Base-by-base conservation (phyloP, 352 stramenopile genomes). In the Pythium phragmiticola region DNA sequence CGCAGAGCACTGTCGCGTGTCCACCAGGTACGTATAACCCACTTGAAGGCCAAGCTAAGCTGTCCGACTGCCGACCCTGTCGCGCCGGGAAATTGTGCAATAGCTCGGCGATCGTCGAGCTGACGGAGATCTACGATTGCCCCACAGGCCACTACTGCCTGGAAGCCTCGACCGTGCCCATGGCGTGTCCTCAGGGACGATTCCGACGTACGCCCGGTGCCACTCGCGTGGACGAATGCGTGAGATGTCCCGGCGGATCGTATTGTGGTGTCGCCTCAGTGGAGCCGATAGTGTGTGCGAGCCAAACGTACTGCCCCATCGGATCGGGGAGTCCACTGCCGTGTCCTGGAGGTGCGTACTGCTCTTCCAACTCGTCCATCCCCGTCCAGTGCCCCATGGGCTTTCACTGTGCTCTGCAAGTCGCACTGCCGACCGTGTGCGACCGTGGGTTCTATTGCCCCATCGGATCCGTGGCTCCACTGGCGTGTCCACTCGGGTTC, bases 401-500 rank as follows among this genome's bases (percentile, higher is more conserved):
- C 0, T 96, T 80, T 49, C 94, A 87, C 36, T 98, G 93, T 57
- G 65, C 80, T 4, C 63, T 63, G 2, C 66, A 49, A 7, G 76
- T 78, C 9, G 67, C 58, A 1, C 57, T 63, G 0, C 73, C 76
- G 0, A 80, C 66, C 1, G 45, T 52, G 6, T 96, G 85, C 49
- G 69, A 65, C 0, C 68, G 77, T 49, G 85, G 87, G 0, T 77
- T 87, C 50, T 96, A 95, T 50, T 96, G 87, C 42, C 86, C 88
- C 1, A 45, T n/a, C 21, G 76, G 68, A 45, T 84, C 82, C 5
- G 61, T 56, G 34, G 72, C 61, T 0, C 80, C 88, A 30, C 65
- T 90, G 14, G 80, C 86, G 6, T 97, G 90, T 66, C 88, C 87
- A 8, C 62, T 92, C 3, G 90, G 90, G 2, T 95, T 85, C 33